phyloP scores from a whole-genome alignment of 1,139 yeast species.

The Candida sanyaensis region DNA sequence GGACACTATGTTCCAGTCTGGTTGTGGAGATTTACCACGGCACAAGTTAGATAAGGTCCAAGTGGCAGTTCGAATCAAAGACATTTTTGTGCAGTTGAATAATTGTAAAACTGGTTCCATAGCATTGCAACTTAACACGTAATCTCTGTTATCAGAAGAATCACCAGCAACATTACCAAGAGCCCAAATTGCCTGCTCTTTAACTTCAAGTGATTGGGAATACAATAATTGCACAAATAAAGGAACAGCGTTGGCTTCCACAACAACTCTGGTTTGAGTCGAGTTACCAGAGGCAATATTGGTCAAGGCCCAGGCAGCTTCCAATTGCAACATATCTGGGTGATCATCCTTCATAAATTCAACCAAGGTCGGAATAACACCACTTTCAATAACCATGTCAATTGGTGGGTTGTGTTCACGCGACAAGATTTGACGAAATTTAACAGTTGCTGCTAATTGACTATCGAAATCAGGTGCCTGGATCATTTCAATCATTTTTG shows the following conservation, averaged over 20 bases:
- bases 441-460: conserved; percentile 87
- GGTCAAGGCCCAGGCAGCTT: conserved; percentile 99
- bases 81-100: conserved; percentile 79
- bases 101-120: conserved; percentile 83
- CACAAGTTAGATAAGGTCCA: conserved; percentile 97
- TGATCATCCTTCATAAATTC: conserved; percentile 78
- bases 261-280: conserved; percentile 86
- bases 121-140: conserved; percentile 81
- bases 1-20: conserved; percentile 88
- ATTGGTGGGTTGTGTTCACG: conserved; percentile 98
- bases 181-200: conserved; percentile 99
- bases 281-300: conserved; percentile 96
- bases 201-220: conserved; percentile 85
- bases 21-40: conserved; percentile 95
- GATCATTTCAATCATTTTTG: conserved; percentile 82
- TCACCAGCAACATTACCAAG: conserved; percentile 99
- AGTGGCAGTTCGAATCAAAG: conserved; percentile 92
- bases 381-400: conserved; percentile 87
- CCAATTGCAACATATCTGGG: conserved; percentile 88
- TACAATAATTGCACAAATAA: conserved; percentile 78
- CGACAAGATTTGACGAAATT: conserved; percentile 89
- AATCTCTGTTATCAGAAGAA: conserved; percentile 85
- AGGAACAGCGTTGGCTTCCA: conserved; percentile 93
- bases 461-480: conserved; percentile 75
- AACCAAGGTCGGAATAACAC: conserved; percentile 90